Base-by-base conservation (phyloP, 2,329 filamentous ascomycete species). In the Botrytis deweyae region DNA sequence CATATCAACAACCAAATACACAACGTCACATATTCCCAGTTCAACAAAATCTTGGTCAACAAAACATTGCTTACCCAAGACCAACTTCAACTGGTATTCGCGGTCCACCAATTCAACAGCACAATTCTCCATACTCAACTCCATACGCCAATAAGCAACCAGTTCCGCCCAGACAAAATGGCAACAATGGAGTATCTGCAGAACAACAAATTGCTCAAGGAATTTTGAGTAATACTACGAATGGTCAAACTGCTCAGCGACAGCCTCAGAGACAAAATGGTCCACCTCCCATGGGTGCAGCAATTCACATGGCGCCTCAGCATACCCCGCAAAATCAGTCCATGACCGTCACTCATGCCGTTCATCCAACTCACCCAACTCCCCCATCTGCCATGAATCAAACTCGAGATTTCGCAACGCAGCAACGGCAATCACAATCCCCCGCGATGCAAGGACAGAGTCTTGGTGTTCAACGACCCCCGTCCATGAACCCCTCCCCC, bases 201-300 rank as follows among this genome's bases (percentile, higher is more conserved):
- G 80, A 81, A 71, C 80, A 81, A 74, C 80, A 81, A 75, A 81
- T 81, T 76, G 79, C 79, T 38, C 79, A 80, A 74, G 80, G 80
- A 61, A 76, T 80, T 73, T 75, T 81, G 76, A 79, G 79, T 68
- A 73, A 73, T 71, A 44, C 58, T 14, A 75, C 77, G 68, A 76
- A 75, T 10, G 75, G 76, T 36, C 79, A 76, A 49, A 79, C 79
- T 40, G 77, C 80, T 33, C 80, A 81, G 77, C 78, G 79, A 66
- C 77, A 79, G 55, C 62, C 70, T 58, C 70, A 72, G 29, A 72
- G 70, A 8, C 70, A 72, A 72, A 67, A 66, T 72, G 70, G 61
- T 1, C 78, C 80, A 63, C 79, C 79, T 33, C 74, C 80, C 44
- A 77, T 81, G 22, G 79, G 79, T 36, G 78, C 78, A 33, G 76